Evolutionary conservation across 2,329 filamentous ascomycete species (phyloP).

Genomic region (Fusarium sp.): DNA sequence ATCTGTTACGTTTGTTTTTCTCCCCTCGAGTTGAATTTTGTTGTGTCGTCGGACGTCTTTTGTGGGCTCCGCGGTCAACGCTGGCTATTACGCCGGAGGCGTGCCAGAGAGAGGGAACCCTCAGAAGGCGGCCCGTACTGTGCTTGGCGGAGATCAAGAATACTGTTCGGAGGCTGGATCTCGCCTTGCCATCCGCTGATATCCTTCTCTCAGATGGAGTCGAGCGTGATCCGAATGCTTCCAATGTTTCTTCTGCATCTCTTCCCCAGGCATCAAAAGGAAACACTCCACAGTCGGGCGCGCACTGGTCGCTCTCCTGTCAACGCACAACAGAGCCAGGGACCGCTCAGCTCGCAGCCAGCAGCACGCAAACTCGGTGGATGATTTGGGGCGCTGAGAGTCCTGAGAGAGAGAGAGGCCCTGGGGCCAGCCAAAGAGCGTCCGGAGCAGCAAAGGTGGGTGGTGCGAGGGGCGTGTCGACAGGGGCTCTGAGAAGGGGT

Average conservation of each 20-base stretch:
- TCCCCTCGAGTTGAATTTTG: conserved; percentile 5
- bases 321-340: conserved; percentile 43
- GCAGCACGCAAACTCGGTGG: conserved; percentile 38
- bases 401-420: neutral
- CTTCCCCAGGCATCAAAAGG: conserved; percentile 13
- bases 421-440: conserved; percentile 32
- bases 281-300: conserved; percentile 39
- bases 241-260: conserved; percentile 22
- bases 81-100: conserved; percentile 27
- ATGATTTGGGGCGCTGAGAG: conserved; percentile 35
- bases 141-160: conserved; percentile 26
- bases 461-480: conserved; percentile 43
- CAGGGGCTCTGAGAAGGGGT: conserved; percentile 38
- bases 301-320: conserved; percentile 45
- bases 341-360: conserved; percentile 37
- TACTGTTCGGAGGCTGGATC: conserved; percentile 25
- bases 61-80: neutral
- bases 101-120: conserved; percentile 10
- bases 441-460: conserved; percentile 35
- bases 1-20: neutral
- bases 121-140: conserved; percentile 23
- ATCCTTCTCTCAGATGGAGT: conserved; percentile 17
- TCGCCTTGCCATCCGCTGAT: conserved; percentile 15
- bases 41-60: conserved; percentile 6
- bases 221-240: conserved; percentile 19